phyloP scores from a whole-genome alignment of 2,329 filamentous ascomycete genomes.

The Microcyclosporella mali region DNA sequence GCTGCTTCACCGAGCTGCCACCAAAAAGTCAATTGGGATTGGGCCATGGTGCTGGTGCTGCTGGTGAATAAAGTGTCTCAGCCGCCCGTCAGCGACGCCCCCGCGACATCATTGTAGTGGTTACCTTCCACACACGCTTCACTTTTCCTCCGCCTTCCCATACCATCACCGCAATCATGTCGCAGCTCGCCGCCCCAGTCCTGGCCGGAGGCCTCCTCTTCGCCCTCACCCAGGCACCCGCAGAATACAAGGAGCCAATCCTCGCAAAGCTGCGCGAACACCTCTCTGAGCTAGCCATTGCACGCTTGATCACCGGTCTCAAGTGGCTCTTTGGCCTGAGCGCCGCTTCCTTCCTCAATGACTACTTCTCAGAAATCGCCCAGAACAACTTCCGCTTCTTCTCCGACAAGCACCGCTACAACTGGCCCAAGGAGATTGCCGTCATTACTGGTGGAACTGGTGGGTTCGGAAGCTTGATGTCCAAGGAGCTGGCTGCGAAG shows the following conservation, averaged over 20 bases:
- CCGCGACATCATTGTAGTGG: not conserved
- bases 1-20: no score
- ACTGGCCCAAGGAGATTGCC: conserved; percentile 34
- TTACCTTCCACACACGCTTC: not conserved
- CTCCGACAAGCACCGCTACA: conserved; percentile 31
- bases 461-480: conserved; percentile 36
- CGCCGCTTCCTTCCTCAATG: conserved; percentile 23
- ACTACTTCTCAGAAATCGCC: conserved; percentile 25
- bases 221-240: conserved; percentile 26
- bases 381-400: conserved; percentile 35
- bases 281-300: conserved; percentile 25
- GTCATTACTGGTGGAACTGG: conserved; percentile 32
- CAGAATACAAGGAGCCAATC: conserved; percentile 24
- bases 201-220: conserved; percentile 27
- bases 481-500: conserved; percentile 30
- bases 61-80: no score
- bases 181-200: conserved; percentile 21
- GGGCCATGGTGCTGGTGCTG: no score
- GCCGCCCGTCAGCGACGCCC: no score
- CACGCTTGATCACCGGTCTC: conserved; percentile 20
- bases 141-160: no score
- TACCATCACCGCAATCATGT: conserved; percentile 9
- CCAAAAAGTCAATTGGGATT: no score
- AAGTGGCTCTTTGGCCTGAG: conserved; percentile 32
- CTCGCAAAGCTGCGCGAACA: conserved; percentile 24